These are phyloP conservation scores for Teratosphaeria gauchensis DNA, from an alignment of 2,329 filamentous ascomycete genomes.

Conservation along the genomic window DNA sequence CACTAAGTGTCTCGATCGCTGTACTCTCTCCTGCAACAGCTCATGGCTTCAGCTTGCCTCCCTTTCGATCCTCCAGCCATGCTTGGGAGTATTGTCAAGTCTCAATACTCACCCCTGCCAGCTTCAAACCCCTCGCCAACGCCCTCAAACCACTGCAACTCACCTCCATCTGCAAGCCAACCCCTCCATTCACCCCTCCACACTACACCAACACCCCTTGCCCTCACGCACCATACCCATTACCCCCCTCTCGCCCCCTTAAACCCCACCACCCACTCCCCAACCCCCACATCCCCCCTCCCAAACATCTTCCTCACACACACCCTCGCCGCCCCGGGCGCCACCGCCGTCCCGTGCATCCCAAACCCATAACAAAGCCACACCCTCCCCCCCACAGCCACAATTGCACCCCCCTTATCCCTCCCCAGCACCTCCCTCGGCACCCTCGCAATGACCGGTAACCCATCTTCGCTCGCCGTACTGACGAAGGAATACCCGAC, in stretches of 20 bases:
- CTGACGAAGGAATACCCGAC: constrained; percentile 3
- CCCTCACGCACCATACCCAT: too few species aligned
- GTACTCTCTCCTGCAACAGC: too few species aligned
- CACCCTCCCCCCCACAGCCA: constrained; percentile 2
- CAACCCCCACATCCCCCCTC: not conserved
- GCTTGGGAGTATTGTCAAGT: too few species aligned
- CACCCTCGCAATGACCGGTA: constrained; percentile 12
- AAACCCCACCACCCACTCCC: not conserved
- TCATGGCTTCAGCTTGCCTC: too few species aligned
- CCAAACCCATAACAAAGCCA: constrained; percentile 18
- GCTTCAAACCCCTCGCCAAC: too few species aligned
- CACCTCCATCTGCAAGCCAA: too few species aligned
- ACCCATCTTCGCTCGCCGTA: constrained; percentile 1
- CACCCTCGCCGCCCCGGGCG: constrained; percentile 10
- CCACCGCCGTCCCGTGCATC: constrained; percentile 12
- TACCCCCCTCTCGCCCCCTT: not conserved
- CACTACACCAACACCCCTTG: too few species aligned
- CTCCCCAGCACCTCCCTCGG: not conserved
- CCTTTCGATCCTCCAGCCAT: too few species aligned
- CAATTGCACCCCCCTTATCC: not conserved
- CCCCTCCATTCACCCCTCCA: too few species aligned
- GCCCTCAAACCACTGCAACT: too few species aligned
- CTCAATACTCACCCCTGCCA: too few species aligned
- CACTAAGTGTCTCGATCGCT: too few species aligned
- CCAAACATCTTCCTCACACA: constrained; percentile 5